Percentiles rank a stretch among this genome's conserved stretches.
These are phyloP conservation scores for Parasitella parasitica DNA, from an alignment of 371 early-diverging fungal species.

Conservation along the genomic window DNA sequence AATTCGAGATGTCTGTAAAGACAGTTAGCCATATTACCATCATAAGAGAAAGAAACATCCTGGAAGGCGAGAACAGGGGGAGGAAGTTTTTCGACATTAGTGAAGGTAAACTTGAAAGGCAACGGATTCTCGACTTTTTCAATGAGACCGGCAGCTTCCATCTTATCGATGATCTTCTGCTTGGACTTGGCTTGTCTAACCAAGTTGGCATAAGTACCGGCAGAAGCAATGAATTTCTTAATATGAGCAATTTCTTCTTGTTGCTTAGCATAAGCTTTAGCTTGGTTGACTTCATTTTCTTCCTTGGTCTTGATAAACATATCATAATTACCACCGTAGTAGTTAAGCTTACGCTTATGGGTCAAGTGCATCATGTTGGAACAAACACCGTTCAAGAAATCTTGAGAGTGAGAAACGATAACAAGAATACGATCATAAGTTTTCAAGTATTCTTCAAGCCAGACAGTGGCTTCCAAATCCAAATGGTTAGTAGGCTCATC, in stretches of 20 bases:
- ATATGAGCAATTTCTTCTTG: slow-evolving; percentile 98
- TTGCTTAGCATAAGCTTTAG: slow-evolving; percentile 97
- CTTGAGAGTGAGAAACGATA: slow-evolving; percentile 98
- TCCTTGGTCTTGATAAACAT: slow-evolving; percentile 91
- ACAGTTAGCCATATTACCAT: slow-evolving; percentile 74
- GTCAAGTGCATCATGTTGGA: slow-evolving; percentile 92
- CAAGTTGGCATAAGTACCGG: slow-evolving; percentile 99
- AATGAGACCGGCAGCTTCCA: slow-evolving; percentile 97
- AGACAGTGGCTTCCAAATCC: slow-evolving; percentile 97
- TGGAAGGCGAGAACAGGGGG: slow-evolving; percentile 97
- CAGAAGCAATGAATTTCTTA: slow-evolving; percentile 97
- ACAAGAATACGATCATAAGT: slow-evolving; percentile 94
- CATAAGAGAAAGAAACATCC: slow-evolving; percentile 91
- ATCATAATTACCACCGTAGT: slow-evolving; percentile 99
- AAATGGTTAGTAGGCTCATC: slow-evolving; percentile 99
- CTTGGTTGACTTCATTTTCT: slow-evolving; percentile 94
- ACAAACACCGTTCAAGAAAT: slow-evolving; percentile 97
- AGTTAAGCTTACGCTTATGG: slow-evolving; percentile 85
- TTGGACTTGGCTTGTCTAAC: slow-evolving; percentile 98
- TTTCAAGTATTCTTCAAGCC: slow-evolving; percentile 96
- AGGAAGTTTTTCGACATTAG: slow-evolving; percentile 85
- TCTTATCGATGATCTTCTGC: slow-evolving; percentile 99
- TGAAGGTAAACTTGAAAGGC: slow-evolving; percentile 87
- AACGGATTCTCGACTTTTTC: slow-evolving; percentile 84
- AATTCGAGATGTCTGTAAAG: slow-evolving; percentile 91